Evolutionary conservation across 768 basidiomycete genomes (phyloP), one percentile per base, ranked within the genome.

Genomic region (Termitomyces eurrhizus): DNA sequence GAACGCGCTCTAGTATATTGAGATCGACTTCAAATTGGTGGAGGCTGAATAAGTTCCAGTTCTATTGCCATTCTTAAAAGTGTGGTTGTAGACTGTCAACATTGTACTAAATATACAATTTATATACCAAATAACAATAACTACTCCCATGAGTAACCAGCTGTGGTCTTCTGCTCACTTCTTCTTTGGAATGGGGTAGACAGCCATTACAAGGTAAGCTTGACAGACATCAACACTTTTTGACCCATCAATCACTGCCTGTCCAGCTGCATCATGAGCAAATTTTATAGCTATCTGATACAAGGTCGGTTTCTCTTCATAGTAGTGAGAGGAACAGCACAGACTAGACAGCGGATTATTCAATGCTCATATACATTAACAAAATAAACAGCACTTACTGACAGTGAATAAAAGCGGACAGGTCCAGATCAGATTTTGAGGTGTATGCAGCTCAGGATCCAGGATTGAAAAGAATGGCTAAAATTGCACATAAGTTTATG

Each of bases 141-240:
- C 89, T 61, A 90, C 79, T 14, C 89, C 88, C 69, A 88, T 84
- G 53, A 87, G 78, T 62, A 90, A 75, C 85, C 88, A 90, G 62
- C 86, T 87, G 33, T 86, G 76, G 68, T 89, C 88, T 66, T 91
- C 88, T 50, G 83, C 82, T 80, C 84, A 90, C 57, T 80, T 82
- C 61, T 82, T 82, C 61, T 83, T 82, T 0, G 87, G 85, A 8
- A 81, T 74, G 21, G 83, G 81, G 70, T 88, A 88, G 8, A 83
- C 81, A 37, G 83, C 80, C 74, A 88, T 77, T 35, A 93, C 71
- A 18, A 90, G 72, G 67, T 88, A 92, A 21, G 90, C 90, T 68
- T 93, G 91, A 60, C 86, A 87, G 59, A 88, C 83, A 67, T 93
- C 91, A n/a, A 92, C 81, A 60, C 83, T 86, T 68, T 83, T 83